Percentiles rank a stretch among this genome's conserved stretches.
phyloP scores from a whole-genome alignment of 2,329 filamentous ascomycete genomes.

The Colletotrichum endophyticum region DNA sequence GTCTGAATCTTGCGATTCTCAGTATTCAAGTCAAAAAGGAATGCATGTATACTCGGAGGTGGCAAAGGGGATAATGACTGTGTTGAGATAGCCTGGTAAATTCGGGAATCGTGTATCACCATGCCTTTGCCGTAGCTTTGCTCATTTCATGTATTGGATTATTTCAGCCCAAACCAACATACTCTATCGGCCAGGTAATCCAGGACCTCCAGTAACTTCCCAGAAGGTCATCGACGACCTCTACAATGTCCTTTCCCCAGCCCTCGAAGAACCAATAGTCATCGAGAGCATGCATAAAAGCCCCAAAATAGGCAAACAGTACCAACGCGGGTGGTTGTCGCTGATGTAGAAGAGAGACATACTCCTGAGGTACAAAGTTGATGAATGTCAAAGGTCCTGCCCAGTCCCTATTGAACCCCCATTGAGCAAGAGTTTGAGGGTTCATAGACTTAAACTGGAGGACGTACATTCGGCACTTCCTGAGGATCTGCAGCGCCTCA shows the following conservation, averaged over 20 bases:
- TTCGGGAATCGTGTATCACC: background rate
- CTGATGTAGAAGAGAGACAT: slow-evolving; percentile 24
- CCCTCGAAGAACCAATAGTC: slow-evolving; percentile 22
- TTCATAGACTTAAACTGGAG: slow-evolving; percentile 21
- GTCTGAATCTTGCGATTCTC: background rate
- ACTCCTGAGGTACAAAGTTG: slow-evolving; percentile 17
- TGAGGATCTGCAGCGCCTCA: background rate
- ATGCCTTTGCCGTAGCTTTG: background rate
- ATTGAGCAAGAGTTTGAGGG: background rate
- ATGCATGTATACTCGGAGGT: background rate
- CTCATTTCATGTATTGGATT: no score
- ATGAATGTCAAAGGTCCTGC: slow-evolving; percentile 23
- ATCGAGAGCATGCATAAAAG: slow-evolving; percentile 10
- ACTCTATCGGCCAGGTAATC: slow-evolving; percentile 12
- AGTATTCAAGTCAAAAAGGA: background rate
- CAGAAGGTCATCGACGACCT: slow-evolving; percentile 21
- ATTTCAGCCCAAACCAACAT: background rate
- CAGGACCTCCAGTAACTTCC: slow-evolving; percentile 23
- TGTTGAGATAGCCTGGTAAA: background rate
- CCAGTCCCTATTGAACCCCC: slow-evolving; percentile 23
- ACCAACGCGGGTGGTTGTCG: slow-evolving; percentile 24
- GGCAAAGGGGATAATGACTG: background rate
- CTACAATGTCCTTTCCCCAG: slow-evolving; percentile 23
- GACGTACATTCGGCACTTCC: slow-evolving; percentile 17
- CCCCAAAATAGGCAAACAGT: slow-evolving; percentile 23